A percentile compares a stretch with the other conserved stretches of the same genome.
Evolutionary conservation across 768 basidiomycete genomes (phyloP).

Genomic region (Mycena crocata): DNA sequence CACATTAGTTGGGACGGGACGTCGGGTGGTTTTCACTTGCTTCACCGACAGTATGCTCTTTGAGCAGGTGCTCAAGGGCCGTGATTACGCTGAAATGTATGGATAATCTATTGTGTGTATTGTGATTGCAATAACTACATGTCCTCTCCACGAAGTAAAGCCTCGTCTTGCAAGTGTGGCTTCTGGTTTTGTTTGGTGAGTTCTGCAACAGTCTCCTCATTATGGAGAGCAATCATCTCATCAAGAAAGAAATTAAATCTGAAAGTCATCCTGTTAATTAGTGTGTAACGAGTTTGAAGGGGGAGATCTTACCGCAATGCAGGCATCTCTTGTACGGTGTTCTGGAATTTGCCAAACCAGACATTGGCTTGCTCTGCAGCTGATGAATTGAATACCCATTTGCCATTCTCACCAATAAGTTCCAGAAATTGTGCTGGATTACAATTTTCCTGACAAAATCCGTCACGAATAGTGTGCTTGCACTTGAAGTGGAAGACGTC

Average conservation of each 20-base stretch:
- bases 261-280: no score
- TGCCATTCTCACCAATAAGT: background rate
- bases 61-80: no score
- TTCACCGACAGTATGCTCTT: no score
- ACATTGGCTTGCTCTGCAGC: background rate
- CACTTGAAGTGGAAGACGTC: constrained; percentile 1
- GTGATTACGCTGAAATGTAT: no score
- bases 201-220: background rate
- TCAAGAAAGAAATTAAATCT: constrained; percentile 2
- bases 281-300: background rate
- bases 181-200: background rate
- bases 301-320: background rate
- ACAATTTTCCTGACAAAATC: background rate
- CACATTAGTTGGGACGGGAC: no score
- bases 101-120: no score
- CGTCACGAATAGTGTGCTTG: background rate
- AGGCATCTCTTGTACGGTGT: background rate
- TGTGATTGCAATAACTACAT: no score
- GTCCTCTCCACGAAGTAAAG: background rate
- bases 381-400: background rate
- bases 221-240: background rate
- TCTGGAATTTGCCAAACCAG: constrained; percentile 1
- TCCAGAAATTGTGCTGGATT: background rate
- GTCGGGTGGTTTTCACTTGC: no score
- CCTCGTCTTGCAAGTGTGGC: background rate